Base-by-base conservation (phyloP, 2,329 filamentous ascomycete genomes). In the Pyrenophora graminea region DNA sequence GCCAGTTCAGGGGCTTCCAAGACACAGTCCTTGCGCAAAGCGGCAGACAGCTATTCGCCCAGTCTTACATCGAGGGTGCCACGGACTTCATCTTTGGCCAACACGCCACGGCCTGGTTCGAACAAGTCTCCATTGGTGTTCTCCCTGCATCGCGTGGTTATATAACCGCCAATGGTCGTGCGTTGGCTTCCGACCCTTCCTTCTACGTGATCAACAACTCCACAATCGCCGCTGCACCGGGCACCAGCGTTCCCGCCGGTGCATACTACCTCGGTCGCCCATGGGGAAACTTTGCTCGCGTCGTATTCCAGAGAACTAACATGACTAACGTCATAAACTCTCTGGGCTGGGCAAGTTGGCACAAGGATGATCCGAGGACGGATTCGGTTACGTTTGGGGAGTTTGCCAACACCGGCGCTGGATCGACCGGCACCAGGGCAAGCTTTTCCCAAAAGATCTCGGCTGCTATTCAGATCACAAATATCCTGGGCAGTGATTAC, bases 11-110 rank as follows among this genome's bases (percentile, higher is more conserved):
- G 40, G 82, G 82, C 17, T 82, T 77, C 61, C 82, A 86, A 67
- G 83, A 85, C 63, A 84, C 83, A 1, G 57, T 74, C 19, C 60
- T 72, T 12, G 67, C 70, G 12, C 57, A 73, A 10, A 74, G 71
- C 46, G 84, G 83, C 54, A 73, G 77, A 54, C 79, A 85, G 60
- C 64, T 85, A 31, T 86, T 83, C 62, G 80, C 78, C 21, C 79
- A 79, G 53, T 78, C 77, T 56, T 79, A 81, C 51, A 84, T 86
- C 54, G 77, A 81, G 39, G 82, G 83, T 23, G 80, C 81, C 2
- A 80, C 81, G 37, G 84, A 85, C 60, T 84, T 84, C 63, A 81
- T 84, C 58, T 86, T 86, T 64, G 79, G 84, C 45, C 76, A 83
- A 68, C 59, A 76, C 46, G 76, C 79, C 30, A 66, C 71, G 45